Base-by-base conservation (phyloP, 257 asterid genomes). In the Lithospermum erythrorhizon region DNA sequence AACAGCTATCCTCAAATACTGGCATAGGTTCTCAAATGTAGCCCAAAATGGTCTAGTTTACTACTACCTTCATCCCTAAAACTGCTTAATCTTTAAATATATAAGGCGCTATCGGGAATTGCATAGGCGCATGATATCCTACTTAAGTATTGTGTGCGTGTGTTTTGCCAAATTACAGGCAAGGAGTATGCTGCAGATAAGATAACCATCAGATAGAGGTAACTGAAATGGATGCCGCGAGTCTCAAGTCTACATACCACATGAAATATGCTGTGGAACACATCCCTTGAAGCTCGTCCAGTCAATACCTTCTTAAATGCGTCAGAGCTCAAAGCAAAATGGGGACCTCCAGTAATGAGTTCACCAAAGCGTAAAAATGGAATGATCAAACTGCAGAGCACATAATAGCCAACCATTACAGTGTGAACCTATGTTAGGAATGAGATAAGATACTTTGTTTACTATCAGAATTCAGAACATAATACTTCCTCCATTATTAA, bases 311-410 rank as follows among this genome's bases (percentile, higher is more conserved):
- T 88, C 95, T 86, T 91, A 29, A 91, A 68, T 52, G 98, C 96
- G 72, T 89, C 95, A 41, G 96, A 68, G 60, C 86, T 84, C 57
- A 91, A 70, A 62, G 96, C 81, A 75, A 91, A 88, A 76, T 88
- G 96, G 59, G 94, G 87, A 64, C 96, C 94, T 32, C 95, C 95
- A 32, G 89, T 75, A 57, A 91, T 49, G 32, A 73, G 52, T 76
- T 91, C 97, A 13, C 97, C 98, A 58, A 91, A 74, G 29, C 97
- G 89, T 48, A 91, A 79, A 78, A 91, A 91, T 53, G 95, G 89
- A 69, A 91, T 63, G 65, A 91, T 75, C 82, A 91, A 73, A 76
- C 98, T 88, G 80, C 61, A 70, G 16, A 53, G 25, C 23, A 53
- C 57, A 53, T 53, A 53, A 10, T 4, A 41, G 16, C 14, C 11